Evolutionary conservation across 495 filamentous ascomycete species (phyloP).

Genomic region (Extremus antarcticus): DNA sequence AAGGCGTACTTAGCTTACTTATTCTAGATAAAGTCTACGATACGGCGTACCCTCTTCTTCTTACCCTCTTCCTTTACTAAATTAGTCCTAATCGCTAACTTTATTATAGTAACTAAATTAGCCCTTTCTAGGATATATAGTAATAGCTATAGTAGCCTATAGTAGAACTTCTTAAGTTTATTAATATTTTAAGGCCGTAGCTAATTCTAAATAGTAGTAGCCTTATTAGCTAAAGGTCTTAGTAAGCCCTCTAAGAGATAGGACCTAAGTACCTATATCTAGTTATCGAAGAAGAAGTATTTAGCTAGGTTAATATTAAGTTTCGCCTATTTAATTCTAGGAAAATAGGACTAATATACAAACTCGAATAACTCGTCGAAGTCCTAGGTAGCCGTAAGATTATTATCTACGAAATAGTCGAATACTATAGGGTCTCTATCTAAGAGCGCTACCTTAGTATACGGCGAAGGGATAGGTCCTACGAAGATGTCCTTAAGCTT

Average conservation of each 20-base stretch:
- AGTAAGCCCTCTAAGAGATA: neutral
- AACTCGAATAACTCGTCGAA: neutral
- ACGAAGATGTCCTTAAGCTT: neutral
- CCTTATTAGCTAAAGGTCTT: neutral
- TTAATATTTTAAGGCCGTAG: neutral
- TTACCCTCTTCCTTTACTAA: neutral
- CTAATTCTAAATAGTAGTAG: neutral
- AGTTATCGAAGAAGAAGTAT: neutral
- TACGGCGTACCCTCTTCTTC: neutral
- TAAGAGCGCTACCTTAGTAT: neutral
- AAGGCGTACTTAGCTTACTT: neutral
- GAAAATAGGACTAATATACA: neutral
- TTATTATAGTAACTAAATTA: neutral
- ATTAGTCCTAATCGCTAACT: neutral
- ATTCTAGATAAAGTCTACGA: neutral
- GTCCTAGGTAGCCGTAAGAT: neutral
- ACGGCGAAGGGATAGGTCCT: neutral
- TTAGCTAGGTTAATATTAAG: neutral
- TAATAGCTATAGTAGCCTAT: neutral
- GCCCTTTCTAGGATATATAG: neutral
- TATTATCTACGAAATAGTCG: neutral
- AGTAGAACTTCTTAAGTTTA: neutral
- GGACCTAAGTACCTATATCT: neutral
- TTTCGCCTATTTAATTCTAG: neutral
- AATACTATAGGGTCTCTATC: neutral